Evolutionary conservation across 352 stramenopile genomes (phyloP).

Genomic region (Phytophthora constricta): DNA sequence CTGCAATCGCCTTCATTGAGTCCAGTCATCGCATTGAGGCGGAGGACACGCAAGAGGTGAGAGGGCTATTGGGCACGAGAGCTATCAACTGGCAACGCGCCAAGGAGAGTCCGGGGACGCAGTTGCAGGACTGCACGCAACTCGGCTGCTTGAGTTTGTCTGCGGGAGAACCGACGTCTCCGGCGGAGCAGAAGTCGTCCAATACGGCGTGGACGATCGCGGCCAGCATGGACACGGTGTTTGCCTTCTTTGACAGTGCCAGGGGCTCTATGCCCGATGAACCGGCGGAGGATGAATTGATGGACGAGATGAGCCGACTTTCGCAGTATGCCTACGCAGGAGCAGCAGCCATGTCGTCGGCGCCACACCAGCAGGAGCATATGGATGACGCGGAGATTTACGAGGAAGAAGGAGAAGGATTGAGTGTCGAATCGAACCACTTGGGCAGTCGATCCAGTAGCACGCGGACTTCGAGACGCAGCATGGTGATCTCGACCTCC

Average conservation of each 20-base stretch:
- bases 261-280: conserved; percentile 82
- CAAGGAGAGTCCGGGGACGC: conserved; percentile 67
- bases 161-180: conserved; percentile 64
- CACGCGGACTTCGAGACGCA: conserved; percentile 55
- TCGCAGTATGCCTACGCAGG: conserved; percentile 78
- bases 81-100: conserved; percentile 87
- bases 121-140: conserved; percentile 75
- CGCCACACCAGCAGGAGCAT: conserved; percentile 60
- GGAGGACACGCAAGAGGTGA: conserved; percentile 75
- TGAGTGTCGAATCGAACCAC: conserved; percentile 10
- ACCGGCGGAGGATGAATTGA: conserved; percentile 68
- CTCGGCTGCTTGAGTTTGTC: conserved; percentile 81
- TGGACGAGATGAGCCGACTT: conserved; percentile 82
- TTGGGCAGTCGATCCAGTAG: conserved; percentile 45
- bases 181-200: conserved; percentile 69
- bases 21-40: conserved; percentile 75
- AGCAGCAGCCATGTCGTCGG: conserved; percentile 56
- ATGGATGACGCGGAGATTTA: conserved; percentile 81
- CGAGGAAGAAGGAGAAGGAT: conserved; percentile 52
- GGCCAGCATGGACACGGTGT: conserved; percentile 84
- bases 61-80: conserved; percentile 64
- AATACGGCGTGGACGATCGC: conserved; percentile 88
- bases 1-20: conserved; percentile 83
- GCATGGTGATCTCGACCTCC: conserved; percentile 82
- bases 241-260: conserved; percentile 87